phyloP scores from a whole-genome alignment of 1,284 basidiomycete species.

The Fomitopsis palustris region DNA sequence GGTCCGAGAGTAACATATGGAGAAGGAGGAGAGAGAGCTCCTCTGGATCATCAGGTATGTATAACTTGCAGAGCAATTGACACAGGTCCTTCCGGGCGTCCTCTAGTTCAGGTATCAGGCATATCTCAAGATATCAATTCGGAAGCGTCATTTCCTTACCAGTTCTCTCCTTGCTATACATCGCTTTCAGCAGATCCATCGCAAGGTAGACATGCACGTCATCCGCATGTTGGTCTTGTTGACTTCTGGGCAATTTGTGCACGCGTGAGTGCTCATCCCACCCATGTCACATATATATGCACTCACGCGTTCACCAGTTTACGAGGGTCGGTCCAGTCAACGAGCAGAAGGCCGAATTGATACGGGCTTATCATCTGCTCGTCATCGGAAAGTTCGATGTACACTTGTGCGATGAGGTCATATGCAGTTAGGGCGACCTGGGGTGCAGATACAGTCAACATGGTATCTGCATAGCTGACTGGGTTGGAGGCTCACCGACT shows the following conservation, averaged over 20 bases:
- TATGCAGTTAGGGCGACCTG: conserved; percentile 77
- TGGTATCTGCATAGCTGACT: background rate
- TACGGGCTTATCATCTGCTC: conserved; percentile 75
- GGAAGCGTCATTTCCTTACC: conserved; percentile 25
- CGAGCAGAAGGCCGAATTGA: conserved; percentile 80
- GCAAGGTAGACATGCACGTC: conserved; percentile 76
- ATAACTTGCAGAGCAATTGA: conserved; percentile 73
- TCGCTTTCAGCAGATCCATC: conserved; percentile 61
- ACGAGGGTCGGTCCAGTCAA: conserved; percentile 90
- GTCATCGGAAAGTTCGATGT: conserved; percentile 68
- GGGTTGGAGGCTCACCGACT: conserved; percentile 43
- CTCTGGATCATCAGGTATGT: conserved; percentile 42
- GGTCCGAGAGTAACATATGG: conserved; percentile 1
- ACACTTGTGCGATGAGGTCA: conserved; percentile 58
- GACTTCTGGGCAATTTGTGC: conserved; percentile 20
- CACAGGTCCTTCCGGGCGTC: conserved; percentile 79
- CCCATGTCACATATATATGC: background rate
- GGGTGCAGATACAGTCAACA: background rate
- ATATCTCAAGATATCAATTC: background rate
- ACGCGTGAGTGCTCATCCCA: conserved; percentile 18
- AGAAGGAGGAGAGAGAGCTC: conserved; percentile 4
- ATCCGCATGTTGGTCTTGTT: conserved; percentile 28
- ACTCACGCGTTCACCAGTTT: conserved; percentile 59
- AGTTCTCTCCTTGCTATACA: conserved; percentile 43
- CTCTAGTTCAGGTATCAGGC: conserved; percentile 35